A percentile compares a stretch with the other conserved stretches of the same genome.
Conservation (phyloP, 371 early-diverging fungal species). For the Mucor lusitanicus region DNA sequence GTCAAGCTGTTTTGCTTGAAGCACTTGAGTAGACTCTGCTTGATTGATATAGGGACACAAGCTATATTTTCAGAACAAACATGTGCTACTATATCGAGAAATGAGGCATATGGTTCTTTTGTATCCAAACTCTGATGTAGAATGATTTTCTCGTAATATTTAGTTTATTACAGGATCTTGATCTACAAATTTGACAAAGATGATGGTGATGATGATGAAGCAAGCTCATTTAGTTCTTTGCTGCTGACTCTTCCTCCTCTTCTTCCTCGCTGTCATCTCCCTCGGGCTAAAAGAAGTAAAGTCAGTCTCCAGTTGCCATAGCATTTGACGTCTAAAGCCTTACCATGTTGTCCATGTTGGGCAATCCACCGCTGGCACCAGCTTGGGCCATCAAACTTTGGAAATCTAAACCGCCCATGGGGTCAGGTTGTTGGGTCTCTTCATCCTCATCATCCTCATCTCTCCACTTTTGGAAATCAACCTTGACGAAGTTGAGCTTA, state of each 20-base stretch:
- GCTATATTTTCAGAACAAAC: not conserved
- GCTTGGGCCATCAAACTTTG: conserved; percentile 44
- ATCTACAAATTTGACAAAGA: conserved; percentile 5
- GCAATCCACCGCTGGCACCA: conserved; percentile 42
- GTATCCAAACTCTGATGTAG: not conserved
- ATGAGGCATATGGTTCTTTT: not conserved
- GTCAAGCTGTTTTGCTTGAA: not conserved
- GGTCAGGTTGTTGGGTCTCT: conserved; percentile 42
- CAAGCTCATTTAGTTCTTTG: not conserved
- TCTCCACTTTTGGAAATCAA: conserved; percentile 89
- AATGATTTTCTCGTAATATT: not conserved
- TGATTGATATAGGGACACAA: not conserved
- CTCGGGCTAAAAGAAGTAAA: conserved; percentile 27
- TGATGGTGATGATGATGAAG: not conserved
- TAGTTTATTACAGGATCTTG: not conserved
- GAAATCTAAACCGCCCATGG: conserved; percentile 55
- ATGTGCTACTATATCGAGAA: not conserved
- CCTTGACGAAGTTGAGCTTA: conserved; percentile 83
- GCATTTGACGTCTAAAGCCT: not conserved
- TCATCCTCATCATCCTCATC: conserved; percentile 96
- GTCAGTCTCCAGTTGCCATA: not conserved
- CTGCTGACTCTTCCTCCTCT: conserved; percentile 22
- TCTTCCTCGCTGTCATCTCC: conserved; percentile 38
- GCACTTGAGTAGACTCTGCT: not conserved
- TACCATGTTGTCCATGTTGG: conserved; percentile 56